Base-by-base conservation (phyloP, 192 early-diverging fungal species). In the Mortierella claussenii region DNA sequence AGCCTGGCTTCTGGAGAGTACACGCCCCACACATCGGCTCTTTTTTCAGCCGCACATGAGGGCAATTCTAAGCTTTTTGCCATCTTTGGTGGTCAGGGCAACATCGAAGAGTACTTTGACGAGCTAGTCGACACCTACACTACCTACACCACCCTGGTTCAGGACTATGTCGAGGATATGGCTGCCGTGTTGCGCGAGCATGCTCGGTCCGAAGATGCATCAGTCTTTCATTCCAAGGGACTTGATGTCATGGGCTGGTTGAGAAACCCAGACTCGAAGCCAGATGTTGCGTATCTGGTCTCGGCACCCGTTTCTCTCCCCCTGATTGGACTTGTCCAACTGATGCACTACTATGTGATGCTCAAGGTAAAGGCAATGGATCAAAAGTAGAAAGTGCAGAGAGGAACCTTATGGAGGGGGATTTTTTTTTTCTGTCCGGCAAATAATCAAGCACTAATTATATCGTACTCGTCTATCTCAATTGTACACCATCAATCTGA, bases 71-170 rank as follows among this genome's bases (percentile, higher is more conserved):
- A 81, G 49, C 69, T 92, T 33, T 89, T 94, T 68, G 93, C 95
- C 36, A 88, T 98, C 63, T 98, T 98, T 89, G 96, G 96, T 62
- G 96, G 96, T 45, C 96, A 98, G 83, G 96, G 96, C 63, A 95
- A 94, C 73, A 92, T 94, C 36, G 91, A 95, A 60, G 95, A 94
- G 63, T 98, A 95, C 87, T 95, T 98, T 87, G 89, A 92, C 74
- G 96, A 98, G 82, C 85, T 96, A 27, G 89, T 90, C 36, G 84
- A 86, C 52, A 87, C 93, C 27, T 93, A 88, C 79, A 82, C 83
- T 58, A 93, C 93, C 70, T 96, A 95, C 82, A 87, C 90, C 68
- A 82, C 89, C 47, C 70, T 94, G 44, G 81, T 93, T 24, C 85
- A 89, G 67, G 83, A 89, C 51, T 94, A 93, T 79, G 81, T 95